Base-by-base conservation (phyloP, 2,329 filamentous ascomycete genomes). In the Alternaria dauci region DNA sequence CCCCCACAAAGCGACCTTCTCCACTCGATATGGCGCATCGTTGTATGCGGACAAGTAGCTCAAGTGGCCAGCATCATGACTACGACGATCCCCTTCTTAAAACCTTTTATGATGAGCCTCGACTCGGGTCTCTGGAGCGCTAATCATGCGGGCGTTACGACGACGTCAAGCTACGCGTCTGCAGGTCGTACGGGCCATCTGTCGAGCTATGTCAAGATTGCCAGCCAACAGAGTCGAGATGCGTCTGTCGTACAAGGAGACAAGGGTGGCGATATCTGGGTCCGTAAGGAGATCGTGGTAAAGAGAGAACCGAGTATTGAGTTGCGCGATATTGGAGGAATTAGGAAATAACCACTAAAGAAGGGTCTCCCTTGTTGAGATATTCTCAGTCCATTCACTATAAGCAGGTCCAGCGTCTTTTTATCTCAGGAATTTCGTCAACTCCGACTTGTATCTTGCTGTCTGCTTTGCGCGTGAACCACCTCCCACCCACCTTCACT, bases 81-180 rank as follows among this genome's bases (percentile, higher is more conserved):
- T 3, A 12, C 61, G 8, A 44, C 51, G 0, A 54, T 63, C 0
- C 61, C 61, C 0, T 63, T 61, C 36, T 41, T 61, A 5, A 61
- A 58, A 32, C 58, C 61, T 4, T 61, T 63, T 16, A 44, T 63
- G 28, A 32, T 58, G 14, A 63, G 61, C 18, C 50, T 63, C 11
- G 58, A 63, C 25, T 63, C 61, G 3, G 38, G 58, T 2, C 42
- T 61, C 48, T 54, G 14, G 14, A 39, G 54, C 14, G 46, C 58
- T 8, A 30, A 58, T 1, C 51, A 32, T 18, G 51, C 43, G n/a
- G 3, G 43, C 11, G 43, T 46, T 32, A n/a, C 26, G 2, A 46
- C 43, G 9, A 32, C n/a, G 5, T 32, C 42, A 4, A 25, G 43
- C 8, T 32, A 20, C 8, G 16, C 16, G 12, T 46, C 43, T 12